phyloP scores from a whole-genome alignment of 495 filamentous ascomycete species.

The Penicillium lividum region DNA sequence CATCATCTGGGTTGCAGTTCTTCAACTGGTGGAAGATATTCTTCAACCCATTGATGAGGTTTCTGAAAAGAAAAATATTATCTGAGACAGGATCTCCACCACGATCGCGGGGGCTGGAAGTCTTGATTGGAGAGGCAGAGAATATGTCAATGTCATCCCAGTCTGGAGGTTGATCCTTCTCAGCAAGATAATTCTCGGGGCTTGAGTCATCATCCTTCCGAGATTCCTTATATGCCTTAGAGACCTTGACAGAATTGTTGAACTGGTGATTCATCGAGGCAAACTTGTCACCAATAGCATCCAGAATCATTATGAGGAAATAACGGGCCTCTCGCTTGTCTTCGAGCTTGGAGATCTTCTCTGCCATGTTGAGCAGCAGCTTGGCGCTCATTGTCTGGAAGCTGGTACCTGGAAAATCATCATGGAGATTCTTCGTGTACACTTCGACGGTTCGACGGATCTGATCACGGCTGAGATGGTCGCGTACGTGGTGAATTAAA shows the following conservation, averaged over 20 bases:
- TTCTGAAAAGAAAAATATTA: conserved; percentile 98
- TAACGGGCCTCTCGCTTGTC: conserved; percentile 92
- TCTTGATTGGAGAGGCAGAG: conserved; percentile 92
- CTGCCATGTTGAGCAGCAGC: conserved; percentile 93
- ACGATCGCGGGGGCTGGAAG: conserved; percentile 87
- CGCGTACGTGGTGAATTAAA: conserved; percentile 94
- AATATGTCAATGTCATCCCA: conserved; percentile 99
- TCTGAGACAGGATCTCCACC: conserved; percentile 92
- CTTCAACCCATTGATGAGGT: conserved; percentile 95
- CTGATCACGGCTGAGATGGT: conserved; percentile 77
- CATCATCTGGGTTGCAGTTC: conserved; percentile 74
- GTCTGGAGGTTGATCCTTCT: conserved; percentile 75
- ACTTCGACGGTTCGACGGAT: conserved; percentile 95
- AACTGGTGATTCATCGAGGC: conserved; percentile 97
- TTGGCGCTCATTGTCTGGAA: conserved; percentile 99
- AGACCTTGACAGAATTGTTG: conserved; percentile 89
- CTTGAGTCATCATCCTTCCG: conserved; percentile 60
- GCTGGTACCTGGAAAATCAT: conserved; percentile 94
- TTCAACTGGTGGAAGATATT: conserved; percentile 95
- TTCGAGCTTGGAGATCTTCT: conserved; percentile 87
- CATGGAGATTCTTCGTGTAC: conserved; percentile 94
- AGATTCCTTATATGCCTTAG: conserved; percentile 65
- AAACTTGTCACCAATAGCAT: conserved; percentile 97
- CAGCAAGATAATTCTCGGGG: conserved; percentile 78
- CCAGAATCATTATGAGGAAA: conserved; percentile 94